phyloP scores from a whole-genome alignment of 495 filamentous ascomycete genomes.

The Pseudoneurospora amorphoporcata region DNA sequence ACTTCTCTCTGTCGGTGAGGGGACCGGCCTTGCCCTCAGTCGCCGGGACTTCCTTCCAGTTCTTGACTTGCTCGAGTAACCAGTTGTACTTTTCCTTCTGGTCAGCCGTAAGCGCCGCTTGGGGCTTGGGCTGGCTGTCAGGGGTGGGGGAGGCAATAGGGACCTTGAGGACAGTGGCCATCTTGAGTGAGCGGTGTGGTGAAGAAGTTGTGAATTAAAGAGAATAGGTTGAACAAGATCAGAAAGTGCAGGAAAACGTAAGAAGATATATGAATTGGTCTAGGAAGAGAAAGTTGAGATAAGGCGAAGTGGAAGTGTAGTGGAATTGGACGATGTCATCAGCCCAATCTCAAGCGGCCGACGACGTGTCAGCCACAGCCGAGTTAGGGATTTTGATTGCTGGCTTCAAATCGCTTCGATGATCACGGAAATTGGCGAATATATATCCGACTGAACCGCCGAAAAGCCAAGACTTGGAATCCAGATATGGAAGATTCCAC shows the following conservation, averaged over 20 bases:
- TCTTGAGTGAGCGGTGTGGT: conserved; percentile 4
- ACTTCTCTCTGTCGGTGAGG: conserved; percentile 67
- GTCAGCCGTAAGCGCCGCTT: conserved; percentile 53
- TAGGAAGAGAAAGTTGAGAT: background rate
- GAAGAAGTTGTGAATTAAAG: background rate
- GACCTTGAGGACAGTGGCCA: conserved; percentile 44
- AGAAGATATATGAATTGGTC: background rate
- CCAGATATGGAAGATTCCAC: background rate
- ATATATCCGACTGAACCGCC: background rate
- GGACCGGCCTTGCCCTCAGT: conserved; percentile 51
- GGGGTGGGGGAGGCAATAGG: conserved; percentile 58
- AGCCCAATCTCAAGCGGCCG: background rate
- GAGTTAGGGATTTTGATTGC: background rate
- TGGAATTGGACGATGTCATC: background rate
- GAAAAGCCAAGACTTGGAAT: background rate
- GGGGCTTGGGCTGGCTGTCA: conserved; percentile 40
- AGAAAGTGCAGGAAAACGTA: background rate
- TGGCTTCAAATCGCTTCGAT: background rate
- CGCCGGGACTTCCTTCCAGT: conserved; percentile 62
- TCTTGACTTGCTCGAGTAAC: conserved; percentile 54
- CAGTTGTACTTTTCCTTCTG: conserved; percentile 74
- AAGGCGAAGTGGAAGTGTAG: background rate
- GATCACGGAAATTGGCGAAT: background rate
- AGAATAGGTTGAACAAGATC: background rate
- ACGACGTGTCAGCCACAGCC: background rate